These are phyloP conservation scores for Margaritispora aquatica DNA, from an alignment of 495 filamentous ascomycete species.

Conservation along the genomic window DNA sequence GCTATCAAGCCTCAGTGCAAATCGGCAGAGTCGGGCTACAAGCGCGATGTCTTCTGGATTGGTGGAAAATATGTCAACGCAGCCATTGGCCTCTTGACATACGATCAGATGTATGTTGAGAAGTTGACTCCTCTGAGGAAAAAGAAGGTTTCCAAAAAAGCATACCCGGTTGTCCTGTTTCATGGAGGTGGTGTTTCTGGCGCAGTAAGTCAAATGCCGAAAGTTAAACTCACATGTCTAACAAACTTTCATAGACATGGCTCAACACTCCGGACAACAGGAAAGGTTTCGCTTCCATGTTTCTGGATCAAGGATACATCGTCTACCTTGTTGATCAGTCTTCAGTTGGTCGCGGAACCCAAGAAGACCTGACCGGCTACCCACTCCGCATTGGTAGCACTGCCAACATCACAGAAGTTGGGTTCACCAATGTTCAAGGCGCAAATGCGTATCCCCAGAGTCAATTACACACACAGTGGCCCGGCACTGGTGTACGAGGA, in stretches of 20 bases:
- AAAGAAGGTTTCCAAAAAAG: background rate
- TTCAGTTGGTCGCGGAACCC: conserved; percentile 28
- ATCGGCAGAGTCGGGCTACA: background rate
- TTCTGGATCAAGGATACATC: conserved; percentile 37
- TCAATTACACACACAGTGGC: conserved; percentile 43
- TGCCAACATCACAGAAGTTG: conserved; percentile 30
- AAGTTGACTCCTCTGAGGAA: conserved; percentile 1
- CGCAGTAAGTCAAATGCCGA: background rate
- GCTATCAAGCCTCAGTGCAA: background rate
- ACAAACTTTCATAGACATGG: conserved; percentile 24
- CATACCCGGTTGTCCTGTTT: conserved; percentile 2
- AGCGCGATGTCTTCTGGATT: conserved; percentile 4
- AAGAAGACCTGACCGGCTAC: conserved; percentile 23
- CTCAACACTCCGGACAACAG: conserved; percentile 43
- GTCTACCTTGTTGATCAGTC: conserved; percentile 42
- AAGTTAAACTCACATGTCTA: background rate
- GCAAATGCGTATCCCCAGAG: conserved; percentile 39
- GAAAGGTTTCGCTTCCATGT: conserved; percentile 41
- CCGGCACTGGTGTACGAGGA: conserved; percentile 34
- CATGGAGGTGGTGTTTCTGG: conserved; percentile 2
- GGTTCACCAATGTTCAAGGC: conserved; percentile 33
- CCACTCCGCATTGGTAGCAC: conserved; percentile 28
- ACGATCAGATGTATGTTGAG: conserved; percentile 8
- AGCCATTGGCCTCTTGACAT: background rate
- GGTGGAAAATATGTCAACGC: conserved; percentile 1